Evolutionary conservation across 2,329 filamentous ascomycete genomes (phyloP).

Genomic region (Sporothrix globosa): DNA sequence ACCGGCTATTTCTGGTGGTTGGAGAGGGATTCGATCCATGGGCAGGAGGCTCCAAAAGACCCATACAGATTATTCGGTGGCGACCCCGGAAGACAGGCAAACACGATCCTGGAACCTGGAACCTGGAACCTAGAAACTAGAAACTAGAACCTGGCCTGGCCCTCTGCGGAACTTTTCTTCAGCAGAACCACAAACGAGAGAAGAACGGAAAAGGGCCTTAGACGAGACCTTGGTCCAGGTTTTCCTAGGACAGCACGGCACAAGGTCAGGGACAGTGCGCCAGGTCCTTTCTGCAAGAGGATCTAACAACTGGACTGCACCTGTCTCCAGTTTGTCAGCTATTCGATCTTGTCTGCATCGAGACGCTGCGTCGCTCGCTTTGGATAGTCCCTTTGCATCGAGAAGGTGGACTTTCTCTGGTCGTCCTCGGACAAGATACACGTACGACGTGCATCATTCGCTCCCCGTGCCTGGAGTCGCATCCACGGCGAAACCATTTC

Average conservation of each 20-base stretch:
- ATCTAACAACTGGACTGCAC: no score
- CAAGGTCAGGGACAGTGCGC: background rate
- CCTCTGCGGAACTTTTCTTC: background rate
- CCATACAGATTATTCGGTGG: background rate
- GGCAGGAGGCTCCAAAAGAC: constrained; percentile 5
- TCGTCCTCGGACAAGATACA: constrained; percentile 6
- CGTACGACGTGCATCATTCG: background rate
- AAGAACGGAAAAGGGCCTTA: background rate
- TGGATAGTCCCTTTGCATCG: background rate
- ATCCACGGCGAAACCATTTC: no score
- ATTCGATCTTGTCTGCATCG: background rate
- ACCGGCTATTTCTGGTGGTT: constrained; percentile 20
- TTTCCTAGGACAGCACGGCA: background rate
- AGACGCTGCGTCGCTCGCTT: background rate
- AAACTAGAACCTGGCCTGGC: constrained; percentile 14
- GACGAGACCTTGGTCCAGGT: background rate
- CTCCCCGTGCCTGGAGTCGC: background rate
- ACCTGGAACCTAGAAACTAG: constrained; percentile 12
- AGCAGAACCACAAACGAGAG: background rate
- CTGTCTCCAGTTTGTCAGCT: background rate
- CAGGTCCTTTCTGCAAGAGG: background rate
- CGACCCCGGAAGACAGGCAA: background rate
- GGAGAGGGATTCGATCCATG: background rate
- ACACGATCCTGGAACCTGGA: constrained; percentile 7
- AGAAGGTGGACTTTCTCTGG: background rate